These are phyloP conservation scores for Leucaena leucocephala DNA, from an alignment of 306 rosid genomes.

Conservation along the genomic window DNA sequence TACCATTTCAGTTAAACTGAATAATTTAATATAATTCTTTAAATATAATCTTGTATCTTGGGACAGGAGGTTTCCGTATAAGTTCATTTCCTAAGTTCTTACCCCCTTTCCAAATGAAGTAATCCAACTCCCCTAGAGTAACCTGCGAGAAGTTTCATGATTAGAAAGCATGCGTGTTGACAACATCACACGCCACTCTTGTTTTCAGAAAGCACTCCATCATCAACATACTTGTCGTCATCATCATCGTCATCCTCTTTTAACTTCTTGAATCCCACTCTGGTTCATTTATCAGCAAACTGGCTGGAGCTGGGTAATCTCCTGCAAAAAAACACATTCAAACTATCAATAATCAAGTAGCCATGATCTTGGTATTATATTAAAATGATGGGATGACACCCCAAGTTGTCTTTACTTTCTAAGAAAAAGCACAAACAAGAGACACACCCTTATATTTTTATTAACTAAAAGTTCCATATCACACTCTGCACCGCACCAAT, in stretches of 20 bases:
- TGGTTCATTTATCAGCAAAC: conserved; percentile 11
- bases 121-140: conserved; percentile 26
- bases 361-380: background rate
- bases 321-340: background rate
- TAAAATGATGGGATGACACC: conserved; percentile 13
- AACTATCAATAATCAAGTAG: background rate
- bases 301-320: conserved; percentile 26
- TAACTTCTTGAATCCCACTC: background rate
- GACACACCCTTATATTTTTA: background rate
- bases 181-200: conserved; percentile 41
- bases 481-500: conserved; percentile 9
- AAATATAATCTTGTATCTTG: background rate
- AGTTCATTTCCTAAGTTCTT: background rate
- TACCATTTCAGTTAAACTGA: no score
- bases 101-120: conserved; percentile 7
- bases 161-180: conserved; percentile 45
- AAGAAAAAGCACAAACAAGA: conserved; percentile 2
- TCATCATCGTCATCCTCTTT: background rate
- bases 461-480: background rate
- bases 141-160: conserved; percentile 37
- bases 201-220: conserved; percentile 11
- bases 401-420: conserved; percentile 24
- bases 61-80: background rate
- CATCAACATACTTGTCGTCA: background rate
- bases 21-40: no score